phyloP scores from a whole-genome alignment of 1,284 basidiomycete genomes.

The Malassezia equina region DNA sequence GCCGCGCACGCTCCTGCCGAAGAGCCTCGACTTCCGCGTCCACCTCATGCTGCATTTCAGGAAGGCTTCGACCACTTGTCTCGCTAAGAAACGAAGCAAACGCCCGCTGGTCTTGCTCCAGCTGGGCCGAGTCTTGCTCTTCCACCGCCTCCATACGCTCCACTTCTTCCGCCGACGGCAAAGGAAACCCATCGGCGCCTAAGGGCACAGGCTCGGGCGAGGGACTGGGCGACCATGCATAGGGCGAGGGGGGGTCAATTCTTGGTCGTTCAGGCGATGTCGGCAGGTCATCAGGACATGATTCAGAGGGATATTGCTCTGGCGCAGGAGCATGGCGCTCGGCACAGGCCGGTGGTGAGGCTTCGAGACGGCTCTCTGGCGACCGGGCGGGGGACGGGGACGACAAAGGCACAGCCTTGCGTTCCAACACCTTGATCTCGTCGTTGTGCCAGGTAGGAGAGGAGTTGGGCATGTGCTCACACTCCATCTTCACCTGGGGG shows the following conservation, averaged over 20 bases:
- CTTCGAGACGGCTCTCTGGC: too few relatives aligned
- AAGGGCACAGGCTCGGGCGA: slow-evolving; percentile 46
- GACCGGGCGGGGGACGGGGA: too few relatives aligned
- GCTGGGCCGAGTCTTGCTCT: slow-evolving; percentile 28
- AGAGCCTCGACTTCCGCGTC: slow-evolving; percentile 78
- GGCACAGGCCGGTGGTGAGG: too few relatives aligned
- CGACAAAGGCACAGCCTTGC: too few relatives aligned
- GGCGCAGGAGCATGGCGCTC: too few relatives aligned
- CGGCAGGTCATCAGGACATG: too few relatives aligned
- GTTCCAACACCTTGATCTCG: too few relatives aligned
- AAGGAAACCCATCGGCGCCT: slow-evolving; percentile 54
- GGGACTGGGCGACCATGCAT: slow-evolving; percentile 32
- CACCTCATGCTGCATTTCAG: slow-evolving; percentile 68
- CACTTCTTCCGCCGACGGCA: slow-evolving; percentile 67
- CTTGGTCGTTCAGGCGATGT: too few relatives aligned
- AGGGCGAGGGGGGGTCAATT: slow-evolving; percentile 4
- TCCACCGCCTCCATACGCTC: slow-evolving; percentile 61
- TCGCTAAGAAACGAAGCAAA: slow-evolving; percentile 83
- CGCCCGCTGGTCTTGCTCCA: slow-evolving; percentile 54
- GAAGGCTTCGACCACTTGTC: slow-evolving; percentile 55
- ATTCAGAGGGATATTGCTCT: too few relatives aligned
- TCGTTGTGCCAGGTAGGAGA: too few relatives aligned
- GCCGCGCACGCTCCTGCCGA: slow-evolving; percentile 71
- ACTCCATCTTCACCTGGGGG: too few relatives aligned
- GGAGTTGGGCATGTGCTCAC: too few relatives aligned